Conservation (phyloP, 495 filamentous ascomycete genomes). For the Xanthoparmelia taractica region DNA sequence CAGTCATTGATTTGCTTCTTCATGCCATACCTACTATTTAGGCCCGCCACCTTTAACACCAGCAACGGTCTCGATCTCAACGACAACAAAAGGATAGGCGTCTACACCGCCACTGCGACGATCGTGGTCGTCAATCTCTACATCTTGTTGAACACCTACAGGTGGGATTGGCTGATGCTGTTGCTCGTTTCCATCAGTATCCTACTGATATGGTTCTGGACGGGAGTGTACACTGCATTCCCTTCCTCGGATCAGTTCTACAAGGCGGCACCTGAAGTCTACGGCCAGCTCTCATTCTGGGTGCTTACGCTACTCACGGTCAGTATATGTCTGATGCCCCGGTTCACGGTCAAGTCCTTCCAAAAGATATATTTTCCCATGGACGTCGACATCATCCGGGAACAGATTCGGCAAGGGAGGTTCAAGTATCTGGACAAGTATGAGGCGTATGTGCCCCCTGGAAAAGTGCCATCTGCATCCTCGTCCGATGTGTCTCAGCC, state of each 20-base stretch:
- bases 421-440: constrained; percentile 61
- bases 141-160: constrained; percentile 89
- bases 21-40: constrained; percentile 77
- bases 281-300: constrained; percentile 80
- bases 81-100: constrained; percentile 74
- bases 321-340: constrained; percentile 71
- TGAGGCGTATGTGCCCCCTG: constrained; percentile 38
- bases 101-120: constrained; percentile 72
- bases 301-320: constrained; percentile 65
- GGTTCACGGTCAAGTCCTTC: constrained; percentile 73
- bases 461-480: constrained; percentile 36
- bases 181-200: constrained; percentile 75
- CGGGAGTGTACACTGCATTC: constrained; percentile 76
- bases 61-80: constrained; percentile 60
- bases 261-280: constrained; percentile 67
- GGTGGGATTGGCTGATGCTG: constrained; percentile 93
- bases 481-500: constrained; percentile 62
- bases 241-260: constrained; percentile 64
- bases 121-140: constrained; percentile 81
- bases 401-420: constrained; percentile 74
- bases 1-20: constrained; percentile 91
- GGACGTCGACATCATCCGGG: constrained; percentile 93
- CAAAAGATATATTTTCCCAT: constrained; percentile 90
- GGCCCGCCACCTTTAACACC: constrained; percentile 56
- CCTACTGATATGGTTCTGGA: constrained; percentile 92